Conservation (phyloP, 345 rosid species). For the Aegle marmelos region DNA sequence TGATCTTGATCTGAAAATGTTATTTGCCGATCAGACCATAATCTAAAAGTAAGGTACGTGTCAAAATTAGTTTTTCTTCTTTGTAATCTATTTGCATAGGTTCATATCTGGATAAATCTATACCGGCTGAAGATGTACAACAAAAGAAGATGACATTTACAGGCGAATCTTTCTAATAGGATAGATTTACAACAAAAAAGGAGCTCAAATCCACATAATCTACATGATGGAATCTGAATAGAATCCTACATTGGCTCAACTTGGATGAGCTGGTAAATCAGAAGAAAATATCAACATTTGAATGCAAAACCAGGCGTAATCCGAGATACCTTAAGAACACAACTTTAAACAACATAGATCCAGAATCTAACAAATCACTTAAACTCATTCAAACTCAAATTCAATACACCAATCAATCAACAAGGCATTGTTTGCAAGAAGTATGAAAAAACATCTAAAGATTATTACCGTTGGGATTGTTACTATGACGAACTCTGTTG, state of each 20-base stretch:
- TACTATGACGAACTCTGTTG: slow-evolving; percentile 92
- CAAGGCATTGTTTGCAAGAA: background rate
- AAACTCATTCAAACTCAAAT: background rate
- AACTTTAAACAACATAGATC: slow-evolving; percentile 3
- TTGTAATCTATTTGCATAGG: no score
- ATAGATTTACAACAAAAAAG: background rate
- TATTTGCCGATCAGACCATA: no score
- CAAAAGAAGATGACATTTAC: no score
- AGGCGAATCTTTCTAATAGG: no score
- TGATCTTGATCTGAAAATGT: no score
- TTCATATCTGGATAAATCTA: no score
- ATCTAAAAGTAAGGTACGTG: no score
- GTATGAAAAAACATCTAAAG: background rate
- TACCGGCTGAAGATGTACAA: no score
- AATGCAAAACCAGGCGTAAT: background rate
- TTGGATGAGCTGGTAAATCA: background rate
- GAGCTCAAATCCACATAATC: background rate
- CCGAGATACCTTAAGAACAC: background rate
- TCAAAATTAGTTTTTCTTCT: no score
- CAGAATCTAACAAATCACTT: background rate
- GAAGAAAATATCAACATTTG: background rate
- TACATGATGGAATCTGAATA: background rate
- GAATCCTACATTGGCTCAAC: background rate
- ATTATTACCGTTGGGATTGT: slow-evolving; percentile 86
- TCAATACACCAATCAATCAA: background rate